Base-by-base conservation (phyloP, 306 rosid genomes). In the Urtica urens region DNA sequence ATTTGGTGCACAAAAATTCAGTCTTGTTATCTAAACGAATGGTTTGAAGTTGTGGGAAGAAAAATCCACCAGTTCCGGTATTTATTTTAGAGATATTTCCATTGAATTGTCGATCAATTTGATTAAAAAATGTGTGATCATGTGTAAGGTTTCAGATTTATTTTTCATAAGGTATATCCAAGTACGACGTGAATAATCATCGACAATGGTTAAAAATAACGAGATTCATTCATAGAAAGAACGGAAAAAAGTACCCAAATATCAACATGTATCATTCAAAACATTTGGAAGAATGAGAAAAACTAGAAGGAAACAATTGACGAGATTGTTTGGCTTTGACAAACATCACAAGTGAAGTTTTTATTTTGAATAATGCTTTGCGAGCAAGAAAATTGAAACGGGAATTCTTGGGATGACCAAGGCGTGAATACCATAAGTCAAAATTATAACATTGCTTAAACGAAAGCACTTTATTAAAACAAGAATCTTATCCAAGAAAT, bases 391-490 rank as follows among this genome's bases (percentile, higher is more conserved):
- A 4, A n/a, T n/a, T n/a, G n/a, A n/a, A n/a, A n/a, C n/a, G n/a
- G n/a, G n/a, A n/a, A n/a, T n/a, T n/a, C n/a, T n/a, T n/a, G n/a
- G n/a, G n/a, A n/a, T n/a, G n/a, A n/a, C n/a, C n/a, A n/a, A n/a
- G n/a, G n/a, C n/a, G 38, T 15, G 53, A 48, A 48, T 48, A 23
- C 5, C 38, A 48, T 48, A 46, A 19, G 11, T 46, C 33, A 46
- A 46, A 46, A 5, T 46, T 46, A 48, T 48, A 7, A 26, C 37
- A 27, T 25, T 48, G 38, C 38, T 26, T 27, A 23, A 27, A 48
- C 19, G 57, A 51, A 47, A 49, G 18, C 38, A 25, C 20, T 49
- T n/a, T n/a, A n/a, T n/a, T n/a, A n/a, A n/a, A n/a, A n/a, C n/a
- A n/a, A n/a, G n/a, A n/a, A n/a, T n/a, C n/a, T n/a, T n/a, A n/a